A percentile compares a stretch with the other conserved stretches of the same genome.
These are phyloP conservation scores for Pichia sp. DNA, from an alignment of 1,139 yeast species.

Conservation along the genomic window DNA sequence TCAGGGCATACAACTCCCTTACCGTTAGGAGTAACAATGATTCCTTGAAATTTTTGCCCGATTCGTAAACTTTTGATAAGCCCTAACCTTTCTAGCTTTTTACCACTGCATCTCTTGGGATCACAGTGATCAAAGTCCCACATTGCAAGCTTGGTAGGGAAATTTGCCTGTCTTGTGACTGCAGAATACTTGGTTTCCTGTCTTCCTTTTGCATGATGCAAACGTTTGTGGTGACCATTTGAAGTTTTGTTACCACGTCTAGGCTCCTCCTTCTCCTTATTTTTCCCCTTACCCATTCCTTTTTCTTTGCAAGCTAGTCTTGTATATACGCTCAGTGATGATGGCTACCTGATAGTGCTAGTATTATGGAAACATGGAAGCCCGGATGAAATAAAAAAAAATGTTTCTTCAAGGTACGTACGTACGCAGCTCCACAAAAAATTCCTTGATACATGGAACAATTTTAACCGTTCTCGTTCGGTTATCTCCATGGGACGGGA, in stretches of 20 bases:
- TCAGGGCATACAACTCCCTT: conserved; percentile 86
- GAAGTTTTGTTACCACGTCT: conserved; percentile 39
- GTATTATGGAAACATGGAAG: neutral
- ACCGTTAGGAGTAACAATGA: conserved; percentile 93
- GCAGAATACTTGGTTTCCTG: conserved; percentile 38
- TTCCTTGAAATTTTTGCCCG: conserved; percentile 88
- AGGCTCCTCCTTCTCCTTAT: conserved; percentile 44
- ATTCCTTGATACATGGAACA: neutral
- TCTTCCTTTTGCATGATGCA: conserved; percentile 45
- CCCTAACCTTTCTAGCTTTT: conserved; percentile 86
- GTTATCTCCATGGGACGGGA: conserved; percentile 26
- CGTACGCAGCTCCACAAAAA: neutral
- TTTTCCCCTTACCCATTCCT: conserved; percentile 66
- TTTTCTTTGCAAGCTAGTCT: neutral
- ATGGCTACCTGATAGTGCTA: no score
- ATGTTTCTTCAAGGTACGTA: neutral
- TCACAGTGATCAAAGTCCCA: conserved; percentile 99
- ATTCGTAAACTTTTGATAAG: conserved; percentile 70
- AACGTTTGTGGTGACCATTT: conserved; percentile 57
- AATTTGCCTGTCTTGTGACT: conserved; percentile 32
- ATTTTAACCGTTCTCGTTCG: neutral
- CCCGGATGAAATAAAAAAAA: neutral
- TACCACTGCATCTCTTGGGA: conserved; percentile 96
- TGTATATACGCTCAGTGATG: neutral
- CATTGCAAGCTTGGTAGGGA: conserved; percentile 76